Percentiles rank a stretch among this genome's conserved stretches.
Conservation (phyloP, 2,329 filamentous ascomycete species). For the Diaporthe humulicola region DNA sequence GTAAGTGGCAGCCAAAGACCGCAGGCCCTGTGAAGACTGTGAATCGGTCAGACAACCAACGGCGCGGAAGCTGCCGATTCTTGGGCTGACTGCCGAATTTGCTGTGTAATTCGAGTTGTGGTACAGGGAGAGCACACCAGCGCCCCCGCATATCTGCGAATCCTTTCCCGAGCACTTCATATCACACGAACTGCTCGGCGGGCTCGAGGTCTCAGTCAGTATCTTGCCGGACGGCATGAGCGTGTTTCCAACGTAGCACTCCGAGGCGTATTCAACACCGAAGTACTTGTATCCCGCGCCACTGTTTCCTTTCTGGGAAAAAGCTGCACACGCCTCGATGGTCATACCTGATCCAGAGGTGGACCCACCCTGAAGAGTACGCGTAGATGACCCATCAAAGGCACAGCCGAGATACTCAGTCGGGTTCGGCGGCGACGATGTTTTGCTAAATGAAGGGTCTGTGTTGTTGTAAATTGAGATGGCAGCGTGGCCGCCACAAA, state of each 20-base stretch:
- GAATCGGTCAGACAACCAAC: neutral
- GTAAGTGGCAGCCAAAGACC: neutral
- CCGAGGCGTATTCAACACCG: neutral
- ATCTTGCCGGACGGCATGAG: slow-evolving; percentile 3
- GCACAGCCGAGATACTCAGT: neutral
- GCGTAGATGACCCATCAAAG: neutral
- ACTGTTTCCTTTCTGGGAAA: slow-evolving; percentile 1
- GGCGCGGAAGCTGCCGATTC: slow-evolving; percentile 4
- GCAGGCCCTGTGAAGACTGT: neutral
- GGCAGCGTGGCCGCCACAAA: slow-evolving; percentile 41
- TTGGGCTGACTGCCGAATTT: slow-evolving; percentile 1
- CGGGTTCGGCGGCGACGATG: neutral
- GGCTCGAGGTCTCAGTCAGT: slow-evolving; percentile 8
- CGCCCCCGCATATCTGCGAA: slow-evolving; percentile 41
- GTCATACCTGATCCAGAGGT: neutral
- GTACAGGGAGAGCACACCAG: slow-evolving; percentile 41
- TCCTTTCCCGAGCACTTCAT: slow-evolving; percentile 41
- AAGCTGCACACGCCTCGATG: neutral
- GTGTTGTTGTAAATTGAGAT: slow-evolving; percentile 28
- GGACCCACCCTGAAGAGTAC: neutral
- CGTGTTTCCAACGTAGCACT: slow-evolving; percentile 5
- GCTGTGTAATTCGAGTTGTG: slow-evolving; percentile 17
- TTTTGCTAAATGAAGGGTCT: slow-evolving; percentile 40
- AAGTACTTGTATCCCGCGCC: slow-evolving; percentile 14
- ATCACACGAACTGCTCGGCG: slow-evolving; percentile 35